Evolutionary conservation across 1,284 basidiomycete genomes (phyloP), one percentile per base, ranked within the genome.

Genomic region (Rhodotorula sp.): DNA sequence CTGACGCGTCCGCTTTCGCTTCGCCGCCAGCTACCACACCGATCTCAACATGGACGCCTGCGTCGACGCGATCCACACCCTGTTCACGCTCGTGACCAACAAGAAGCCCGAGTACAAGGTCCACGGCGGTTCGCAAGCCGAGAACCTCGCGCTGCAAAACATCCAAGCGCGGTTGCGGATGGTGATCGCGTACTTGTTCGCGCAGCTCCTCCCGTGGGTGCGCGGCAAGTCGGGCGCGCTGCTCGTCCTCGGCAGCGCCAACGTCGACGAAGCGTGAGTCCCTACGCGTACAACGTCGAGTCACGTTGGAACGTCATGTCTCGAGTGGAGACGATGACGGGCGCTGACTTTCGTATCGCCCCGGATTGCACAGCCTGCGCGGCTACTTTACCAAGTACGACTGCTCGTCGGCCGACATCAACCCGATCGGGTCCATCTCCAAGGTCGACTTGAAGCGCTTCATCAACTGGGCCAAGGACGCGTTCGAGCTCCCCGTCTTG

Each of bases 331-430:
- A 34, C 34, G 34, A 20, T 3, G 16, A 23, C 23, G 8, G 54
- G 31, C 16, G n/a, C 23, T 29, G 54, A 14, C 12, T n/a, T n/a
- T n/a, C n/a, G n/a, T n/a, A n/a, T n/a, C n/a, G n/a, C n/a, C n/a
- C n/a, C n/a, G n/a, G n/a, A n/a, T n/a, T n/a, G n/a, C n/a, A n/a
- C n/a, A 93, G 92, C 83, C 85, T 99, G 70, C 88, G 97, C 70
- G 97, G 97, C 5, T 99, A 99, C 81, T 84, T 97, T 73, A 99
- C 97, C 1, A 99, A 99, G 84, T 99, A 99, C 81, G 97, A 99
- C 82, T 86, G 85, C 79, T 85, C 84, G 34, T 83, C 83, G 56
- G 86, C 97, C 65, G 96, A 99, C 81, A 88, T 99, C 80, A 99
- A 99, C 81, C 97, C 96, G 5, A 99, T 99, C 77, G 97, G 97